phyloP scores from a whole-genome alignment of 805 yeast species.

The Alloascoidea hylecoeti region DNA sequence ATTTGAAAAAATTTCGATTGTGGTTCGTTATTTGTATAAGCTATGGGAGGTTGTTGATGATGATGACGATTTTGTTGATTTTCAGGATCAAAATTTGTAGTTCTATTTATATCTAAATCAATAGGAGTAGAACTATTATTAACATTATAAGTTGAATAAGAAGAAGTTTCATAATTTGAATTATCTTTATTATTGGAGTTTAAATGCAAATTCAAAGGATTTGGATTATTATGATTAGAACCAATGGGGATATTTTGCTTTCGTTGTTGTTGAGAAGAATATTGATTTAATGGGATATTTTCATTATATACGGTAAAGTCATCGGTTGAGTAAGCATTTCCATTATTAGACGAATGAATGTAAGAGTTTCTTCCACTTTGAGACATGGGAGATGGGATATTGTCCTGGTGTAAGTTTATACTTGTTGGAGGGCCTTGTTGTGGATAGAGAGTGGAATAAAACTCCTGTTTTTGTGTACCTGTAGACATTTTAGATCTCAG shows the following conservation, averaged over 20 bases:
- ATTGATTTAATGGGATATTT: slow-evolving; percentile 6
- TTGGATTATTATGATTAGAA: background rate
- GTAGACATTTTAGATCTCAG: too few relatives aligned
- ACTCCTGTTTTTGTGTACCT: too few relatives aligned
- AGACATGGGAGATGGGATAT: background rate
- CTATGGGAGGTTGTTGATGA: background rate
- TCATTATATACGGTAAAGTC: slow-evolving; percentile 5
- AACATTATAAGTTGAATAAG: background rate
- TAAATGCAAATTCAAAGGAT: background rate
- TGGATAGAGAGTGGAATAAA: slow-evolving; percentile 1
- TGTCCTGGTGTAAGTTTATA: too few relatives aligned
- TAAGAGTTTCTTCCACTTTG: too few relatives aligned
- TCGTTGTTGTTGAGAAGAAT: slow-evolving; percentile 1
- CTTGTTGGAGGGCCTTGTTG: background rate
- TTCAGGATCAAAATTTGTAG: background rate
- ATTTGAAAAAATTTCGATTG: background rate
- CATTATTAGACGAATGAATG: too few relatives aligned
- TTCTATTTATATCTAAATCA: background rate
- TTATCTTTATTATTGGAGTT: background rate
- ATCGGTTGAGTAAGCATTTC: too few relatives aligned
- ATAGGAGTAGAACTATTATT: background rate
- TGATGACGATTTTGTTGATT: background rate
- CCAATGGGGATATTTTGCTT: background rate
- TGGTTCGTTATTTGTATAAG: background rate
- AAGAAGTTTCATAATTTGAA: background rate